Evolutionary conservation across 2,329 filamentous ascomycete genomes (phyloP).

Genomic region (Diaporthe aspalathi): DNA sequence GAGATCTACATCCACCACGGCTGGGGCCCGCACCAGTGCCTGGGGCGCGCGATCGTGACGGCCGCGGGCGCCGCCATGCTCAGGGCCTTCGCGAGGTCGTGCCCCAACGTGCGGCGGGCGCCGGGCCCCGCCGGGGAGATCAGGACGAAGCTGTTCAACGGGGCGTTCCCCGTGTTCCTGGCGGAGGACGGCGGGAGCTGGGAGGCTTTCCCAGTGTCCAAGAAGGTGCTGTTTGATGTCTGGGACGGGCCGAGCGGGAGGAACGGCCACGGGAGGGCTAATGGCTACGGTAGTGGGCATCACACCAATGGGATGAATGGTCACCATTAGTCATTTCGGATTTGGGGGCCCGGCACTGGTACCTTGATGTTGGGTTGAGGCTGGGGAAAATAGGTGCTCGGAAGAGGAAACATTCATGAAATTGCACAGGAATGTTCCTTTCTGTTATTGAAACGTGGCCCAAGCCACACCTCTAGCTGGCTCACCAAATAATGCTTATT

Average conservation of each 20-base stretch:
- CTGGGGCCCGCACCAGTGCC: slow-evolving; percentile 9
- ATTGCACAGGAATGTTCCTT: too few relatives aligned
- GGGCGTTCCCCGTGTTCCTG: slow-evolving; percentile 4
- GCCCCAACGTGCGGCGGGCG: slow-evolving; percentile 2
- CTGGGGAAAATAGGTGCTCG: too few relatives aligned
- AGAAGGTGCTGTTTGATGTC: slow-evolving; percentile 11
- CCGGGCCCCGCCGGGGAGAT: neutral
- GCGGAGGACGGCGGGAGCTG: neutral
- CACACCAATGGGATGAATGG: neutral
- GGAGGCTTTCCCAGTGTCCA: neutral
- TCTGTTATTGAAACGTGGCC: too few relatives aligned
- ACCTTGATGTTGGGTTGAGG: too few relatives aligned
- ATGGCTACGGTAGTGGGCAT: neutral
- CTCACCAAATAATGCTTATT: too few relatives aligned
- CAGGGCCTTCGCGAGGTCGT: slow-evolving; percentile 8
- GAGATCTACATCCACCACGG: slow-evolving; percentile 11
- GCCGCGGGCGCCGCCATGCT: neutral
- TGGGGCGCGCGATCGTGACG: neutral
- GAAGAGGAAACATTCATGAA: too few relatives aligned
- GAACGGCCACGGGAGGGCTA: neutral
- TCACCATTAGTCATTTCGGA: neutral
- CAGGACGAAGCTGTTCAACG: neutral
- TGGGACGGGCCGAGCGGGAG: neutral
- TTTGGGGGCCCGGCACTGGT: too few relatives aligned
- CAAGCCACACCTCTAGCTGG: too few relatives aligned